Evolutionary conservation across 805 yeast genomes (phyloP).

Genomic region (Starmerella roubikii): DNA sequence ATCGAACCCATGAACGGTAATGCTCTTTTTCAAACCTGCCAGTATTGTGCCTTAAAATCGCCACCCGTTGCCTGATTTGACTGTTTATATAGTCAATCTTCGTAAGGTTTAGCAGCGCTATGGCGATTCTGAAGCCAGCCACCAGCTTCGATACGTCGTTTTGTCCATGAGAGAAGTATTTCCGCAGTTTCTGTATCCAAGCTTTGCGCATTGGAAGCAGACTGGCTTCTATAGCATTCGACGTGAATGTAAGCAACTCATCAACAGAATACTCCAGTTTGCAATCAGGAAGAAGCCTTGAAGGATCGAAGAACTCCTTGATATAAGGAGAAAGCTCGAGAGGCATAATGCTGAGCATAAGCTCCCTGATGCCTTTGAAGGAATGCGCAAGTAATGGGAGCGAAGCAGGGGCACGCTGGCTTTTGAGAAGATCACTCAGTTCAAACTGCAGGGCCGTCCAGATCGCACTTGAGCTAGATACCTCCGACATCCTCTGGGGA

Average conservation of each 20-base stretch:
- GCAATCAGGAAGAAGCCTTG: constrained; percentile 33
- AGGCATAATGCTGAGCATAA: constrained; percentile 62
- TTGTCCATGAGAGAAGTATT: constrained; percentile 36
- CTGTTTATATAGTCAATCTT: constrained; percentile 91
- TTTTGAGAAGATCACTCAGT: constrained; percentile 63
- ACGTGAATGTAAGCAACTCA: constrained; percentile 27
- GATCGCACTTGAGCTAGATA: constrained; percentile 27
- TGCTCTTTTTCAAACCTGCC: constrained; percentile 81
- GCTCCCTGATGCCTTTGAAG: constrained; percentile 65
- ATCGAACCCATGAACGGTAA: constrained; percentile 24
- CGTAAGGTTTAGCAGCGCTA: constrained; percentile 83
- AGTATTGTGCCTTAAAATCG: constrained; percentile 73
- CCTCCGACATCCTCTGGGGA: not conserved
- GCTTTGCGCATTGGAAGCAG: constrained; percentile 93
- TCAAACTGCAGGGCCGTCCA: constrained; percentile 88
- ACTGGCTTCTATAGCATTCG: constrained; percentile 66
- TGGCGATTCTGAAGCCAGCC: constrained; percentile 62
- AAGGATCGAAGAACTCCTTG: not conserved
- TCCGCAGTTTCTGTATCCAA: constrained; percentile 75
- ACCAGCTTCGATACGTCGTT: constrained; percentile 41
- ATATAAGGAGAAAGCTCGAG: constrained; percentile 20
- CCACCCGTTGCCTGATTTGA: constrained; percentile 74
- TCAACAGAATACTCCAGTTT: constrained; percentile 34
- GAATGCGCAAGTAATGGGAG: constrained; percentile 45
- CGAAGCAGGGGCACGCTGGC: constrained; percentile 6